Percentiles rank a stretch among this genome's conserved stretches.
These are phyloP conservation scores for Lodderomyces theae DNA, from an alignment of 1,139 yeast species.

Conservation along the genomic window DNA sequence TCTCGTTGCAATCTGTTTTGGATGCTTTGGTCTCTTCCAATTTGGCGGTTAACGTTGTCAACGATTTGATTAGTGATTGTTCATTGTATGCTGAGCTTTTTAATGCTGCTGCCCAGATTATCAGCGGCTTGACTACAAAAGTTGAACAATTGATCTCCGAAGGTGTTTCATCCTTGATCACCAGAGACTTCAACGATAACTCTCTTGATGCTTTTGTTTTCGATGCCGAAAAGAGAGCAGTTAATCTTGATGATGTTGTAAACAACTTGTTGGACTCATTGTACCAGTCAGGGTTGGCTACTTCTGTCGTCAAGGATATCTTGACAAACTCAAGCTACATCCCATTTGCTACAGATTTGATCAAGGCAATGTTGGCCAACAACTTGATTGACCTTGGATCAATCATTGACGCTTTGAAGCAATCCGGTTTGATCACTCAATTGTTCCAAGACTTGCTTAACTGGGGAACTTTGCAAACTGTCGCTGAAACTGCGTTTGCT, in stretches of 20 bases:
- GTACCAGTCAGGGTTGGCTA: conserved; percentile 42
- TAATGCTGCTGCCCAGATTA: conserved; percentile 30
- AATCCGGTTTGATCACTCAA: conserved; percentile 36
- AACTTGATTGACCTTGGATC: conserved; percentile 30
- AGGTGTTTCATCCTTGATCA: conserved; percentile 19
- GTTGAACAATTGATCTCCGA: conserved; percentile 26
- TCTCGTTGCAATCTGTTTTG: conserved; percentile 34
- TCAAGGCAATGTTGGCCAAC: conserved; percentile 28
- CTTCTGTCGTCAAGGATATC: conserved; percentile 39
- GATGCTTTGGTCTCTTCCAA: conserved; percentile 40
- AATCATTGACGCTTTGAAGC: conserved; percentile 32
- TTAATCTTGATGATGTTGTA: conserved; percentile 26
- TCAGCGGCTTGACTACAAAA: conserved; percentile 27
- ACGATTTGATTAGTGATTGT: conserved; percentile 43
- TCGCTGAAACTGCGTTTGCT: conserved; percentile 40
- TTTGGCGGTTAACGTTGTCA: conserved; percentile 34
- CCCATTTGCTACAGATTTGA: conserved; percentile 37
- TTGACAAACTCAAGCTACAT: conserved; percentile 39
- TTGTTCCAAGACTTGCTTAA: conserved; percentile 37
- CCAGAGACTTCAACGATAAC: conserved; percentile 18
- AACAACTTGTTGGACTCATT: conserved; percentile 42
- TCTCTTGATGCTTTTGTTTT: conserved; percentile 10
- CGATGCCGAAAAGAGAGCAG: conserved; percentile 22
- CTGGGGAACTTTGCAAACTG: conserved; percentile 35
- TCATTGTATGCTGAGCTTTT: conserved; percentile 37